Base-by-base conservation (phyloP, 1,284 basidiomycete species). In the Fomitopsis schrenkii region DNA sequence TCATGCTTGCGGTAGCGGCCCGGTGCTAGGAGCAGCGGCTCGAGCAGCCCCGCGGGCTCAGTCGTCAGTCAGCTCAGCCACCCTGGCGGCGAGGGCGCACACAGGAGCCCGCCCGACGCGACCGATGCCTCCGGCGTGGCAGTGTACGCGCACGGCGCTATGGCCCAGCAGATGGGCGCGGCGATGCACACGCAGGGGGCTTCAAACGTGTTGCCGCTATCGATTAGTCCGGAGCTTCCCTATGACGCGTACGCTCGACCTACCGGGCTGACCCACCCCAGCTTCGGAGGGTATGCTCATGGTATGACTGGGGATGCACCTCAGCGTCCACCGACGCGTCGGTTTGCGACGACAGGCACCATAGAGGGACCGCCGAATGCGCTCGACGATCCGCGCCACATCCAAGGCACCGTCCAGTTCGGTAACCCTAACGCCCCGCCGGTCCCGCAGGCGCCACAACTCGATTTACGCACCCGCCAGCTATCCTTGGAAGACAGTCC, bases 211-310 rank as follows among this genome's bases (percentile, higher is more conserved):
- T 58, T 53, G 41, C 55, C 50, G 17, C 56, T 57, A 54, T 55
- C 38, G 26, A 26, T 22, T 60, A 35, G 17, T 70, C 63, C 52
- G 58, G 69, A 66, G 53, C 66, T 62, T 17, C 64, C 69, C 5
- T 72, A 71, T 61, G 71, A 75, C 63, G 65, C 63, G 2, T 60
- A 66, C 22, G 61, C 63, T 36, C 65, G 67, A 28, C 61, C 70
- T 30, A 68, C 70, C 41, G 72, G 72, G 15, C 62, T 74, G 55
- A 71, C 72, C 26, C 70, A 73, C 41, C 64, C 67, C 28, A 64
- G 66, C 17, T 65, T 59, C 65, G 67, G 66, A 33, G 63, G 59
- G 30, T 46, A 55, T 22, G 58, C 64, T 35, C 55, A 46, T 30
- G 63, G 64, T 19, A 50, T 60, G 35, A 40, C 46, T 19, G 63